phyloP scores from a whole-genome alignment of 73 alveolate genomes.

The Paramecium primaurelia region DNA sequence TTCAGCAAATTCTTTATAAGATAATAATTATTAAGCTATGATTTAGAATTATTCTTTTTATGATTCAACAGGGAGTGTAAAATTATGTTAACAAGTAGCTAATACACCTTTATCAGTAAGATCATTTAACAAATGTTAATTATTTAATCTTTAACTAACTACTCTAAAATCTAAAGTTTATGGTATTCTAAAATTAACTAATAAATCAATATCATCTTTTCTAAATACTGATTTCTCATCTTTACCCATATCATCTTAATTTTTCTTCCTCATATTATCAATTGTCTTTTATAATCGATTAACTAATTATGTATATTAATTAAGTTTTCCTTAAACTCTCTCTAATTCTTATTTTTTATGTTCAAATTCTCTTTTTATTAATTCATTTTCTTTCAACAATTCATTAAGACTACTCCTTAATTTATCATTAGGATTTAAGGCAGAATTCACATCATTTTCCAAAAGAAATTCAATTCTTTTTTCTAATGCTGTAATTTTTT shows the following conservation, averaged over 20 bases:
- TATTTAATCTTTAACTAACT: slow-evolving; percentile 41
- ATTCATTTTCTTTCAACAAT: slow-evolving; percentile 50
- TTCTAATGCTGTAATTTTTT: slow-evolving; percentile 50
- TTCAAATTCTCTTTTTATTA: slow-evolving; percentile 48
- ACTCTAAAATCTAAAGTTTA: slow-evolving; percentile 48
- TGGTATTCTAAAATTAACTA: slow-evolving; percentile 55
- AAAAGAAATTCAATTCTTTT: slow-evolving; percentile 53
- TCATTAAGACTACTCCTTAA: slow-evolving; percentile 52
- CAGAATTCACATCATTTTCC: slow-evolving; percentile 53
- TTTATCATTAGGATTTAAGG: slow-evolving; percentile 61
- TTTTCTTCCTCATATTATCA: slow-evolving; percentile 56
- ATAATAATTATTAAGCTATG: neutral
- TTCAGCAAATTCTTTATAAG: slow-evolving; percentile 43
- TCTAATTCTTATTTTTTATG: slow-evolving; percentile 59
- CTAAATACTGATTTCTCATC: neutral
- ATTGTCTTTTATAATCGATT: slow-evolving; percentile 42
- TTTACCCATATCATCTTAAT: slow-evolving; percentile 17
- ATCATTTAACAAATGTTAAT: slow-evolving; percentile 41
- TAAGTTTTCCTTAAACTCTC: slow-evolving; percentile 46
- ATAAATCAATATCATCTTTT: slow-evolving; percentile 60
- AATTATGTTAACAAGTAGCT: neutral
- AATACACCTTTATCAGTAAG: slow-evolving; percentile 26
- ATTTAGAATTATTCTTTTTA: slow-evolving; percentile 7
- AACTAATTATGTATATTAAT: slow-evolving; percentile 14
- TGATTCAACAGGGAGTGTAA: neutral